These are phyloP conservation scores for Wickerhamiella domercqiae DNA, from an alignment of 805 yeast genomes.

Conservation along the genomic window DNA sequence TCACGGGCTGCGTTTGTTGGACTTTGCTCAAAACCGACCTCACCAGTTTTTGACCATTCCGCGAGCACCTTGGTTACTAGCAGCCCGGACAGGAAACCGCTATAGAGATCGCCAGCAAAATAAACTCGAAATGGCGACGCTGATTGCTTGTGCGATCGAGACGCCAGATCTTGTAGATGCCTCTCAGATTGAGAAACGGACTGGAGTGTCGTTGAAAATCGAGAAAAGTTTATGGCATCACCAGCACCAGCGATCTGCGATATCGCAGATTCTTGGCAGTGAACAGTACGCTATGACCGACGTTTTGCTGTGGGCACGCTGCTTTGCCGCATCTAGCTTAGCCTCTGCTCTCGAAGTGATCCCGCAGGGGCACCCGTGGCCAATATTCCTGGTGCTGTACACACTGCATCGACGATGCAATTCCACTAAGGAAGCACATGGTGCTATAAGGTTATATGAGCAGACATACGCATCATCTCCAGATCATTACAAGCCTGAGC, in stretches of 20 bases:
- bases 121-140: slow-evolving; percentile 7
- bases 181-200: slow-evolving; percentile 1
- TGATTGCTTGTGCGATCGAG: slow-evolving; percentile 2
- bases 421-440: slow-evolving; percentile 16
- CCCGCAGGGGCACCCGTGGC: slow-evolving; percentile 16
- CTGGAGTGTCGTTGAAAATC: not conserved
- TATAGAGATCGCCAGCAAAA: slow-evolving; percentile 3
- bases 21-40: slow-evolving; percentile 7
- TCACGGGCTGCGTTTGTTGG: slow-evolving; percentile 12
- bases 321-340: slow-evolving; percentile 10
- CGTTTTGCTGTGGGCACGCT: slow-evolving; percentile 5
- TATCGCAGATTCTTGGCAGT: not conserved
- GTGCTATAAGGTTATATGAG: slow-evolving; percentile 15
- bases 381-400: slow-evolving; percentile 18
- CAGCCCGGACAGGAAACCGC: slow-evolving; percentile 10
- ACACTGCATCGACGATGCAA: slow-evolving; percentile 16
- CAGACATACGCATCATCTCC: slow-evolving; percentile 2
- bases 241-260: not conserved
- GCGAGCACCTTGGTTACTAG: slow-evolving; percentile 5
- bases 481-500: slow-evolving; percentile 12
- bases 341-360: slow-evolving; percentile 13
- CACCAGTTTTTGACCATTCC: slow-evolving; percentile 5
- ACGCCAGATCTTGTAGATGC: slow-evolving; percentile 1
- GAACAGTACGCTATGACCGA: not conserved
- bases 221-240: not conserved